These are phyloP conservation scores for Suillus brevipes DNA, from an alignment of 768 basidiomycete genomes.

Conservation along the genomic window DNA sequence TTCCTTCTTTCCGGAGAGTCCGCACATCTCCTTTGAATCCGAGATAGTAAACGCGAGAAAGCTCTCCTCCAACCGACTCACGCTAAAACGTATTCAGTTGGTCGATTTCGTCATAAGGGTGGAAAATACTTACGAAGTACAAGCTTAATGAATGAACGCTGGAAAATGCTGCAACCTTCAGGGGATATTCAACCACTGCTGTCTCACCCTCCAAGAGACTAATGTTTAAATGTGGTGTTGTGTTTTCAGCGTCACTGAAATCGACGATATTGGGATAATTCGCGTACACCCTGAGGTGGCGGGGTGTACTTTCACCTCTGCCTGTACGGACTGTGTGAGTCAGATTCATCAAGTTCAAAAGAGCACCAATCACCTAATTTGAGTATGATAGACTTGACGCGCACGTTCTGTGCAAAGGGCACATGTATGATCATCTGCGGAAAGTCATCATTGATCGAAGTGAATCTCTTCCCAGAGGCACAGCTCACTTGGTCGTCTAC, in stretches of 20 bases:
- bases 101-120: conserved; percentile 1
- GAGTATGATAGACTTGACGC: conserved; percentile 69
- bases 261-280: conserved; percentile 77
- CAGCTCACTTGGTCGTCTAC: conserved; percentile 79
- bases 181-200: conserved; percentile 71
- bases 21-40: conserved; percentile 80
- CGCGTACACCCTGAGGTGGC: conserved; percentile 72
- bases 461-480: not conserved
- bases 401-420: conserved; percentile 77
- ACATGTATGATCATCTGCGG: conserved; percentile 76
- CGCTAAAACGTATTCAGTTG: conserved; percentile 41
- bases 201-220: conserved; percentile 70
- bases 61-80: conserved; percentile 64
- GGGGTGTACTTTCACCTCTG: conserved; percentile 75
- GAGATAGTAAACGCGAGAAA: conserved; percentile 70
- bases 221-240: conserved; percentile 71
- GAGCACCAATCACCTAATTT: conserved; percentile 60
- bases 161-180: conserved; percentile 73
- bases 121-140: conserved; percentile 65
- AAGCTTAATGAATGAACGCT: conserved; percentile 73
- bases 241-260: conserved; percentile 69
- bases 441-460: not conserved
- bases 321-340: conserved; percentile 40
- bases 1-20: conserved; percentile 54
- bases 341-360: not conserved